Conservation (phyloP, 2,329 filamentous ascomycete genomes). For the Lizonia empirigonia region DNA sequence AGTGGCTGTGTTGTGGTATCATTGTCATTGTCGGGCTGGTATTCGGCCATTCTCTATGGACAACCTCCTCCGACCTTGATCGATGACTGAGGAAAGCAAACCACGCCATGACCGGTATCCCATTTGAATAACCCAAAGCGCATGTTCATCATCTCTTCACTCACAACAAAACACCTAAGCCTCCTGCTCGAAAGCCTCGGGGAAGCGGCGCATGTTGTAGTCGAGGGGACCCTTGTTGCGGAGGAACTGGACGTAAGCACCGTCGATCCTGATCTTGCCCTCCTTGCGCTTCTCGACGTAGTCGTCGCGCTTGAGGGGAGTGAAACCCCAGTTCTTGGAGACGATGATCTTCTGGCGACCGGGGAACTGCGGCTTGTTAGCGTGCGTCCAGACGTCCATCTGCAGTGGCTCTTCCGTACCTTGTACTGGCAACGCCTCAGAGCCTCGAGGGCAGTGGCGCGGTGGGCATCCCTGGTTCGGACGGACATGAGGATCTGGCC, state of each 20-base stretch:
- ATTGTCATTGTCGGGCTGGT: slow-evolving; percentile 44
- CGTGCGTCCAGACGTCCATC: background rate
- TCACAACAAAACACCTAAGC: slow-evolving; percentile 37
- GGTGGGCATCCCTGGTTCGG: slow-evolving; percentile 94
- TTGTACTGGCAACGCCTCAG: slow-evolving; percentile 99
- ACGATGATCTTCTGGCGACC: slow-evolving; percentile 99
- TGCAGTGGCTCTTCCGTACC: slow-evolving; percentile 43
- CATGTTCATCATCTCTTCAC: slow-evolving; percentile 38
- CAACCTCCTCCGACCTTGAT: slow-evolving; percentile 38
- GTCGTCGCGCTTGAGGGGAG: slow-evolving; percentile 94
- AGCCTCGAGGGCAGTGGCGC: slow-evolving; percentile 92
- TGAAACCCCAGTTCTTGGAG: slow-evolving; percentile 99
- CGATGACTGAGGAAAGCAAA: slow-evolving; percentile 45
- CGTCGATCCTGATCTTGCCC: slow-evolving; percentile 93
- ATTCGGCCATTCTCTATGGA: slow-evolving; percentile 39
- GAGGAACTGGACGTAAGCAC: slow-evolving; percentile 99
- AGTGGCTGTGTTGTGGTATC: slow-evolving; percentile 27
- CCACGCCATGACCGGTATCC: slow-evolving; percentile 48
- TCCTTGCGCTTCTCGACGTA: slow-evolving; percentile 94
- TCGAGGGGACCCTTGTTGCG: slow-evolving; percentile 86
- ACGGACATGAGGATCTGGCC: slow-evolving; percentile 98
- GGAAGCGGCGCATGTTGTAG: slow-evolving; percentile 93
- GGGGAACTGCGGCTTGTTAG: slow-evolving; percentile 70
- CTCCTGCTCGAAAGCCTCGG: slow-evolving; percentile 74
- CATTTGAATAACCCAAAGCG: slow-evolving; percentile 38